Base-by-base conservation (phyloP, 2,329 filamentous ascomycete species). In the Fusarium pseudocircinatum region DNA sequence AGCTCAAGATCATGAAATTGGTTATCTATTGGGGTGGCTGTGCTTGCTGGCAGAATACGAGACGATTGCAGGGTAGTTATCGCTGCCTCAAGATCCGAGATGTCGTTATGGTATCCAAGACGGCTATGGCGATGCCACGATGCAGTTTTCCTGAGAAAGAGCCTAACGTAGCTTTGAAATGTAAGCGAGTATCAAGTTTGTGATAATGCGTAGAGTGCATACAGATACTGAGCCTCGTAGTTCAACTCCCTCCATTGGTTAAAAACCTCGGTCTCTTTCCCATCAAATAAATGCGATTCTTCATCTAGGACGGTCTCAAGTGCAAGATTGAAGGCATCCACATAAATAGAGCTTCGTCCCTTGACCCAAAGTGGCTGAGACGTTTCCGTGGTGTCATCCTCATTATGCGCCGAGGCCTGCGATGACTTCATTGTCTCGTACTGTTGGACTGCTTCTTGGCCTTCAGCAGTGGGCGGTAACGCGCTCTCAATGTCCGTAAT, bases 301-400 rank as follows among this genome's bases (percentile, higher is more conserved):
- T 98, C 94, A 54, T 94, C 91, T 18, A 98, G 84, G 7, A 99
- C 96, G 1, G 94, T 97, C 67, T 96, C 92, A 54, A 99, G 84
- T 5, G 96, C 94, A 20, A 98, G 86, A 78, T 97, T 97, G 85
- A 99, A 99, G 2, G 96, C 96, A 83, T 99, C 96, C 24, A 98
- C 94, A 78, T 99, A 99, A 62, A 99, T 94, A 3, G 95, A 98
- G 78, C 92, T 97, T 80, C 90, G 91, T 1, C 94, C 94, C 77
- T 87, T 90, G 9, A 91, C 83, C 94, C 94, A 97, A 67, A 67
- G 54, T 9, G 80, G 75, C 9, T 69, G 78, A 71, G 63, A 80
- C 71, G 87, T 85, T 10, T 85, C 78, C 14, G 85, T 79, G 15
- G 83, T 79, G 8, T 82, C 81, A 60, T 86, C 78, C 14, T 79